Evolutionary conservation across 1,139 yeast species (phyloP), one percentile per base, ranked within the genome.

Genomic region (Lodderomyces beijingensis): DNA sequence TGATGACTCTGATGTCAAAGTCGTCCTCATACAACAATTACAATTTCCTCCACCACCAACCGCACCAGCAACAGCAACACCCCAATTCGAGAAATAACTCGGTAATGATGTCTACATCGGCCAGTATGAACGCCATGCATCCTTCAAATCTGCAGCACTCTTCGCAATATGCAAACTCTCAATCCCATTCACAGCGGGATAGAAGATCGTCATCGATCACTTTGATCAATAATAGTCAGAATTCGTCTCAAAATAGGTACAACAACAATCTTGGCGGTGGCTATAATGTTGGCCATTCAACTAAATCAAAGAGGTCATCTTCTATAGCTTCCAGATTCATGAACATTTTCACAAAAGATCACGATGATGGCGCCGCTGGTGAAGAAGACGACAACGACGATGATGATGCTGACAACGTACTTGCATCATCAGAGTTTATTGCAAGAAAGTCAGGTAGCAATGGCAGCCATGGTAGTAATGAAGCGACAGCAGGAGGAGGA

Each of bases 141-240:
- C 25, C 25, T 11, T 5, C 13, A 7, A 5, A 22, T 22, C 25
- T 22, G 25, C n/a, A 9, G 22, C 8, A 19, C 22, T 19, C 22
- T 8, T 9, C 22, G 10, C 8, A 19, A 9, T 19, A 9, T 19
- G n/a, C 22, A 19, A 19, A 19, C 22, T n/a, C 22, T n/a, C 22
- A 19, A 19, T 12, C 11, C 10, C 25, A 23, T 14, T 6, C 7
- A 6, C 25, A 23, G 12, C 28, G 25, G 5, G 19, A 29, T 24
- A 28, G 33, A 25, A 16, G 33, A 27, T 35, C 35, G 3, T 33
- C 41, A 14, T 38, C 41, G 14, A 29, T 21, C 15, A 38, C 41
- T 19, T 30, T 33, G 19, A 30, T 36, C 9, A 33, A 36, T 25
- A 36, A 23, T 25, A 33, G 37, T 27, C 31, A 27, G 27, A 36